phyloP scores from a whole-genome alignment of 805 yeast species.

The Metschnikowia sp. region DNA sequence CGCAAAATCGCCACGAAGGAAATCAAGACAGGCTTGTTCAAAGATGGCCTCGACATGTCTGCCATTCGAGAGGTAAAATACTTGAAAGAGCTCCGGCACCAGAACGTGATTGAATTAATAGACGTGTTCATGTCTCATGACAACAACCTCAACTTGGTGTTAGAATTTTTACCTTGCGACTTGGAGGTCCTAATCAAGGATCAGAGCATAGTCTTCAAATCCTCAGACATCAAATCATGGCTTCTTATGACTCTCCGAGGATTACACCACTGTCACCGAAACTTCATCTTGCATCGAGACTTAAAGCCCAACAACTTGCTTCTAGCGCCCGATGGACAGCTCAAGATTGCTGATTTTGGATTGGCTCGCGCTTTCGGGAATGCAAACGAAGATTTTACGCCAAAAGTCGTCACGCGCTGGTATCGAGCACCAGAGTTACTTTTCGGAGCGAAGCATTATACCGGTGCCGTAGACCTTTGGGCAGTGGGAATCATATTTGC shows the following conservation, averaged over 20 bases:
- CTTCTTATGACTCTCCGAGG: constrained; percentile 92
- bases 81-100: constrained; percentile 71
- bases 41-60: constrained; percentile 96
- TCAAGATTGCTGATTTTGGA: constrained; percentile 97
- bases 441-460: constrained; percentile 44
- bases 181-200: constrained; percentile 87
- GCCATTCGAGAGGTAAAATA: constrained; percentile 93
- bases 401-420: constrained; percentile 97
- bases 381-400: constrained; percentile 71
- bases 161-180: constrained; percentile 91
- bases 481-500: constrained; percentile 72
- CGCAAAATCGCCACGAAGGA: constrained; percentile 87
- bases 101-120: constrained; percentile 79
- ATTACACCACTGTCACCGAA: constrained; percentile 91
- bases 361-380: constrained; percentile 81
- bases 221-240: constrained; percentile 92
- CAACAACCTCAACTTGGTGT: constrained; percentile 72
- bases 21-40: constrained; percentile 89
- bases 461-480: constrained; percentile 45
- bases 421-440: constrained; percentile 74
- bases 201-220: constrained; percentile 66
- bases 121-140: constrained; percentile 74
- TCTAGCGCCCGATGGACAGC: constrained; percentile 79
- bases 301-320: constrained; percentile 89
- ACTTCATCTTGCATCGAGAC: constrained; percentile 87